phyloP scores from a whole-genome alignment of 768 basidiomycete genomes.

The Hygrophorus russula region DNA sequence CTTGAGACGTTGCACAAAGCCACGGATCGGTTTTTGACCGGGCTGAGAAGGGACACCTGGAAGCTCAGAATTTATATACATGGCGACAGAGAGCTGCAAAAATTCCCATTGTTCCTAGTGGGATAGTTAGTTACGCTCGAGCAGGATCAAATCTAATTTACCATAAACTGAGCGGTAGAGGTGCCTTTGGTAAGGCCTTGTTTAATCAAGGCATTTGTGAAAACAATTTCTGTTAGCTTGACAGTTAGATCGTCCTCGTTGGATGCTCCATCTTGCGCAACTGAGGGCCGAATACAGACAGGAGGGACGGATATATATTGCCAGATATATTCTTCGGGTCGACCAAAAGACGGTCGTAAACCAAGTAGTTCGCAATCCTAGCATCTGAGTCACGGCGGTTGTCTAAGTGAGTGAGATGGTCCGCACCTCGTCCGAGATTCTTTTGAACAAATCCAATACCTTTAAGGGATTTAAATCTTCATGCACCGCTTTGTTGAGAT shows the following conservation, averaged over 20 bases:
- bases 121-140: constrained; percentile 2
- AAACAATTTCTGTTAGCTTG: constrained; percentile 94
- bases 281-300: constrained; percentile 93
- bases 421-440: constrained; percentile 81
- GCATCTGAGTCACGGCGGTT: neutral
- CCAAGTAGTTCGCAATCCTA: constrained; percentile 95
- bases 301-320: constrained; percentile 98
- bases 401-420: neutral
- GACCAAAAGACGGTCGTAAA: constrained; percentile 73
- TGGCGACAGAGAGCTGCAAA: constrained; percentile 85
- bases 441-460: constrained; percentile 82
- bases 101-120: constrained; percentile 96
- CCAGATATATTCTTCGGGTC: constrained; percentile 98
- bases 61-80: constrained; percentile 97
- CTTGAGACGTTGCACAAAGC: constrained; percentile 95
- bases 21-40: constrained; percentile 91
- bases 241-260: constrained; percentile 98
- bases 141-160: constrained; percentile 14
- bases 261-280: constrained; percentile 94
- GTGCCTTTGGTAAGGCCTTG: constrained; percentile 82
- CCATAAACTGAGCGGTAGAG: constrained; percentile 86
- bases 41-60: constrained; percentile 84
- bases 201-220: constrained; percentile 87
- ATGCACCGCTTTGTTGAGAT: constrained; percentile 77
- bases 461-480: constrained; percentile 95